Evolutionary conservation across 2,329 filamentous ascomycete genomes (phyloP).

Genomic region (Dactylellina leptospora): DNA sequence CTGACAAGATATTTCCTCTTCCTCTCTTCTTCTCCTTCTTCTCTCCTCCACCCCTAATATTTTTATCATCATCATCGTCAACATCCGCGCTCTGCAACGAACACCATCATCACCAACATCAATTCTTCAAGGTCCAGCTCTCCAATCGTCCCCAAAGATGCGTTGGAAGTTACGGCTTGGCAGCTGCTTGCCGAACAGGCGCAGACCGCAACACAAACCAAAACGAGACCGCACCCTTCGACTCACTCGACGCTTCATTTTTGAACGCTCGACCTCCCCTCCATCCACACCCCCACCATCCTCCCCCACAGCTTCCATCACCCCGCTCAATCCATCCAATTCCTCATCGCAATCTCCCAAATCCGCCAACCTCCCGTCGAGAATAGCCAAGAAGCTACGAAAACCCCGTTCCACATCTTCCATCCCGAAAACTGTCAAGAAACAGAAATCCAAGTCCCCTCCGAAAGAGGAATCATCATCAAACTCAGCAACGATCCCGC

Average conservation of each 20-base stretch:
- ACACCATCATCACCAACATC: background rate
- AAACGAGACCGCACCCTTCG: background rate
- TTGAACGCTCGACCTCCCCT: background rate
- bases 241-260: conserved; percentile 13
- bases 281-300: too few species aligned
- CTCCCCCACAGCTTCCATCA: background rate
- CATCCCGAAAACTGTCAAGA: conserved; percentile 12
- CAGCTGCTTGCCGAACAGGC: conserved; percentile 7
- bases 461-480: background rate
- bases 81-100: background rate
- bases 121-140: background rate
- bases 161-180: conserved; percentile 1
- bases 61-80: background rate
- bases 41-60: background rate
- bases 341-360: background rate
- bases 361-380: conserved; percentile 1
- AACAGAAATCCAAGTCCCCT: conserved; percentile 1
- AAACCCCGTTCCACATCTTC: conserved; percentile 11
- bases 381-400: conserved; percentile 6
- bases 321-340: background rate
- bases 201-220: background rate
- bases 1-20: background rate
- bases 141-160: background rate
- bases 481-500: background rate
- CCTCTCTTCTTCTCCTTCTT: conserved; percentile 7